Base-by-base conservation (phyloP, 2,329 filamentous ascomycete species). In the Cryoendolithus antarcticus region DNA sequence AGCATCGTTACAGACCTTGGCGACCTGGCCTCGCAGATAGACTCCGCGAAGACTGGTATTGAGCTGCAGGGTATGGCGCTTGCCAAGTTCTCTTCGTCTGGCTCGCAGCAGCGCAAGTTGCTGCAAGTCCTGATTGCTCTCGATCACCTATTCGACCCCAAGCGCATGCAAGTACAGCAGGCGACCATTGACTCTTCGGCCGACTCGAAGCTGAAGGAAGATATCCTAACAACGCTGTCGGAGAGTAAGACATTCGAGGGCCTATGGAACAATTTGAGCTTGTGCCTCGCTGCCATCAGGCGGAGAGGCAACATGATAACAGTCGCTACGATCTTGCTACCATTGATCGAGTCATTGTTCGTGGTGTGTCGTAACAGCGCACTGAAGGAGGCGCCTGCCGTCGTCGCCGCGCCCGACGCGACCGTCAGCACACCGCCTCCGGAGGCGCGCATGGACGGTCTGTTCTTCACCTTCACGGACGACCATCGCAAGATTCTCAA, bases 331-430 rank as follows among this genome's bases (percentile, higher is more conserved):
- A 96, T 96, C 47, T 72, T 98, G 19, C 69, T 96, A 29, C 91
- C 91, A 24, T 69, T 98, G 24, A 95, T 98, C 44, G 91, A 98
- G 62, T 86, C 88, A 4, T 70, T 98, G 45, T 98, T 98, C 91
- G 91, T 98, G 38, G 88, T 98, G 21, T 98, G 93, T 73, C 98
- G 96, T 69, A 96, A 96, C 61, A 94, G 86, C 6, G 82, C 86
- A 1, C 69, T 86, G 39, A 80, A 79, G 54, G 83, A 91, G 44
- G 50, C 56, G 15, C 19, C 19, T 21, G 19, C 19, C 19, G 37
- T 47, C n/a, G 31, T 43, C 11, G 19, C 19, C 3, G 19, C 19
- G 19, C 19, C 19, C 19, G 48, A 51, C n/a, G 42, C 38, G 9
- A 27, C 30, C 7, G 7, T 31, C 10, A 77, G 82, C 13, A 93